Conservation (phyloP, 352 stramenopile species). For the Globisporangium carolinianum region DNA sequence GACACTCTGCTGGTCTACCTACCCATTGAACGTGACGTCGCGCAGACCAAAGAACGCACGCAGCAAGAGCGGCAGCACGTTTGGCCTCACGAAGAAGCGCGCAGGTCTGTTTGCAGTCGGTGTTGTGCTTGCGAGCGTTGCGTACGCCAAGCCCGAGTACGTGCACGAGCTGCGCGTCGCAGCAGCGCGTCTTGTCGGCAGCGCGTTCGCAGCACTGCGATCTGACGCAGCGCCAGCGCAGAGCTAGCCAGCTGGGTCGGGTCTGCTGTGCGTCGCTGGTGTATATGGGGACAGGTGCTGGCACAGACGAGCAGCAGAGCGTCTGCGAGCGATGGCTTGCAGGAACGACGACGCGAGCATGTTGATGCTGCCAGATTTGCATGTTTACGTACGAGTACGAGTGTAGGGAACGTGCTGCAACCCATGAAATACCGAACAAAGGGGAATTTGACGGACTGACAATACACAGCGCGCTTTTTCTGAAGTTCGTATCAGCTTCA, state of each 20-base stretch:
- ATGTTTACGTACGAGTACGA: no score
- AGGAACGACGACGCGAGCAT: no score
- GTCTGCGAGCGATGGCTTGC: no score
- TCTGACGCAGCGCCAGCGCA: background rate
- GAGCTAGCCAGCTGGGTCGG: background rate
- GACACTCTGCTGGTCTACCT: background rate
- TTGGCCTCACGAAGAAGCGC: conserved; percentile 13
- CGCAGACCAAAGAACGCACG: conserved; percentile 40
- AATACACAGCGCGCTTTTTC: no score
- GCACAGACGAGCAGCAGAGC: no score
- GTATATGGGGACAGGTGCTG: no score
- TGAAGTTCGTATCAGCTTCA: no score
- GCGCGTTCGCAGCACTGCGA: background rate
- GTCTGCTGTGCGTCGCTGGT: no score
- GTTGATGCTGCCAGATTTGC: no score
- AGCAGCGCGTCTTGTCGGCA: background rate
- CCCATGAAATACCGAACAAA: no score
- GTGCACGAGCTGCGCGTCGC: background rate
- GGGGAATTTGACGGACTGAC: no score
- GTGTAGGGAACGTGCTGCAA: no score
- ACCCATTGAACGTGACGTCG: background rate
- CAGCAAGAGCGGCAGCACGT: conserved; percentile 27
- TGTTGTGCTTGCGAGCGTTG: background rate
- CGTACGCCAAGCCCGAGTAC: conserved; percentile 1
- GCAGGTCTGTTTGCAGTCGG: conserved; percentile 12